Evolutionary conservation across 1,284 basidiomycete species (phyloP).

Genomic region (Coniophora puteana): DNA sequence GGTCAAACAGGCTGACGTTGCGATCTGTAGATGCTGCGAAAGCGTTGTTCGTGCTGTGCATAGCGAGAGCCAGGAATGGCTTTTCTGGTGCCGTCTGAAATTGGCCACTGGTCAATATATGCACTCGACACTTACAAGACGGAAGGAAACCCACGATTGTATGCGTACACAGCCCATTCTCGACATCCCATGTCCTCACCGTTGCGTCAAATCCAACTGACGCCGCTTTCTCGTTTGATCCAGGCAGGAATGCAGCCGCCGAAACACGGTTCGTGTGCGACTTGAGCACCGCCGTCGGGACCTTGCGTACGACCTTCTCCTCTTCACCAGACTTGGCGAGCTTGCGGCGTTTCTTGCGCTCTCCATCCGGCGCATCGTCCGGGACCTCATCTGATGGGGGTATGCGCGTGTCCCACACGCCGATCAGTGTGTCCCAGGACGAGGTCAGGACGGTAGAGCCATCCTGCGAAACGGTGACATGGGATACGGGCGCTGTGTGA

Average conservation of each 20-base stretch:
- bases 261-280: slow-evolving; percentile 75
- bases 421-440: slow-evolving; percentile 43
- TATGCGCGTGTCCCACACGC: slow-evolving; percentile 70
- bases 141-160: slow-evolving; percentile 51
- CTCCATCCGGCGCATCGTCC: slow-evolving; percentile 28
- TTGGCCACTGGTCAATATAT: background rate
- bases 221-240: slow-evolving; percentile 39
- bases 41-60: slow-evolving; percentile 38
- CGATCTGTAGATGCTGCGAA: slow-evolving; percentile 68
- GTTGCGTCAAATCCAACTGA: slow-evolving; percentile 80
- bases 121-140: background rate
- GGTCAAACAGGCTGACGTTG: slow-evolving; percentile 62
- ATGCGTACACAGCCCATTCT: slow-evolving; percentile 59
- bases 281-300: slow-evolving; percentile 63
- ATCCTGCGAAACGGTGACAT: too few relatives aligned
- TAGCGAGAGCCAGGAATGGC: slow-evolving; percentile 61
- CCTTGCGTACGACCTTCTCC: slow-evolving; percentile 47
- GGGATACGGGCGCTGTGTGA: slow-evolving; percentile 72
- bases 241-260: slow-evolving; percentile 46
- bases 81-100: slow-evolving; percentile 62
- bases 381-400: slow-evolving; percentile 62
- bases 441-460: slow-evolving; percentile 22
- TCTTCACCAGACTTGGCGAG: slow-evolving; percentile 28
- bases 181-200: slow-evolving; percentile 69
- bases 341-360: slow-evolving; percentile 57